Conservation (phyloP, 345 rosid species). For the Fremontodendron californicum region DNA sequence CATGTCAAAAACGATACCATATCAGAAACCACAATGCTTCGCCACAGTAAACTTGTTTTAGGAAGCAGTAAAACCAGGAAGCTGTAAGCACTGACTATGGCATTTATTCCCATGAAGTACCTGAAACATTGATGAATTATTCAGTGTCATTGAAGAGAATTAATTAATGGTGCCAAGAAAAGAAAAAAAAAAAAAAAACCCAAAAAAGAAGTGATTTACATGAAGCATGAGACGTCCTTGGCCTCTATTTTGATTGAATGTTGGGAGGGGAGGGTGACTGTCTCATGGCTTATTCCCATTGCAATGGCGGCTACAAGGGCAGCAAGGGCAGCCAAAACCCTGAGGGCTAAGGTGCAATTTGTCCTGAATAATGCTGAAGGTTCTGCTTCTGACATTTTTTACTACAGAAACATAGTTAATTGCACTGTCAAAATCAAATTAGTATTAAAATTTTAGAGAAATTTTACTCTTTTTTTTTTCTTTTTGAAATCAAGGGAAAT, state of each 20-base stretch:
- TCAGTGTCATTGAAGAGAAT: neutral
- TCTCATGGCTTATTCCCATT: neutral
- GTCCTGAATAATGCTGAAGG: neutral
- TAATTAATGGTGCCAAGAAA: no score
- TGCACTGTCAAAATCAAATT: neutral
- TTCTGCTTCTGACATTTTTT: neutral
- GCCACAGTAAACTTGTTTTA: conserved; percentile 10
- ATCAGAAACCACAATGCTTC: neutral
- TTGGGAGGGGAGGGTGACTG: neutral
- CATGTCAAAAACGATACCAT: neutral
- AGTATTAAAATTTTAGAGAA: neutral
- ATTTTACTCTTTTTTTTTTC: no score
- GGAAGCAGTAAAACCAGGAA: neutral
- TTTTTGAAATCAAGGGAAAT: no score
- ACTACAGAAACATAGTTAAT: neutral
- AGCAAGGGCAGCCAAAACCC: neutral
- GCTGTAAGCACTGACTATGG: neutral
- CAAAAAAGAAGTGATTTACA: conserved; percentile 1
- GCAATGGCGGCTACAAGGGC: neutral
- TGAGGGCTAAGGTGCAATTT: neutral
- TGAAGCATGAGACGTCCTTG: neutral
- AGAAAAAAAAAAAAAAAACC: no score
- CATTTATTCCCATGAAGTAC: neutral
- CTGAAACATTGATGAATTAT: neutral
- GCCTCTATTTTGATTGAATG: neutral